These are phyloP conservation scores for Globomyces pollinis-pini DNA, from an alignment of 192 early-diverging fungal species.

Conservation along the genomic window DNA sequence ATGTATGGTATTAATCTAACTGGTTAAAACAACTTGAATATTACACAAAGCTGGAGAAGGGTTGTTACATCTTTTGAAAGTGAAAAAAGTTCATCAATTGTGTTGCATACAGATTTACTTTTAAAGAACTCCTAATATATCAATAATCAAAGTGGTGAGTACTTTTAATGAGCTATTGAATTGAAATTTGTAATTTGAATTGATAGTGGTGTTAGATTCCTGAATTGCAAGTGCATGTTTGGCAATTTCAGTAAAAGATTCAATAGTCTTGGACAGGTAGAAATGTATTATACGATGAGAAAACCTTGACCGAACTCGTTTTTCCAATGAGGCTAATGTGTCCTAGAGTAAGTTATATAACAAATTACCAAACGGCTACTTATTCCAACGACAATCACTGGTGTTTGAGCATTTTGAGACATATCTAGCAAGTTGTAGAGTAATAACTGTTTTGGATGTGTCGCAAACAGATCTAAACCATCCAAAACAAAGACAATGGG, in stretches of 20 bases:
- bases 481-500: slow-evolving; percentile 87
- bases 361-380: slow-evolving; percentile 58
- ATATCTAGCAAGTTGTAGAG: slow-evolving; percentile 93
- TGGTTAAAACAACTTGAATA: too few species aligned
- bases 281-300: slow-evolving; percentile 77
- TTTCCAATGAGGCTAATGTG: slow-evolving; percentile 77
- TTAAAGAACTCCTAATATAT: too few species aligned
- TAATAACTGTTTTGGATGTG: slow-evolving; percentile 85
- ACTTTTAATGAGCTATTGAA: too few species aligned
- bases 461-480: slow-evolving; percentile 87
- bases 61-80: too few species aligned
- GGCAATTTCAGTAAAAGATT: slow-evolving; percentile 52
- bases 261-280: slow-evolving; percentile 46
- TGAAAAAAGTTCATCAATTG: too few species aligned
- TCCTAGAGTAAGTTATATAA: slow-evolving; percentile 43
- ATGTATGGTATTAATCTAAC: not conserved
- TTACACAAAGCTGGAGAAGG: too few species aligned
- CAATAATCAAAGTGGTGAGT: too few species aligned
- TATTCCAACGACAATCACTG: slow-evolving; percentile 79
- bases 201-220: slow-evolving; percentile 10
- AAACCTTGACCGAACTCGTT: slow-evolving; percentile 91
- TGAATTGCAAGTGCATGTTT: slow-evolving; percentile 35
- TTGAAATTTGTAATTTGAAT: too few species aligned
- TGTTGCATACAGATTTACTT: too few species aligned
- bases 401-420: slow-evolving; percentile 72